Evolutionary conservation across 306 rosid genomes (phyloP).

Genomic region (Acacia melanoxylon): DNA sequence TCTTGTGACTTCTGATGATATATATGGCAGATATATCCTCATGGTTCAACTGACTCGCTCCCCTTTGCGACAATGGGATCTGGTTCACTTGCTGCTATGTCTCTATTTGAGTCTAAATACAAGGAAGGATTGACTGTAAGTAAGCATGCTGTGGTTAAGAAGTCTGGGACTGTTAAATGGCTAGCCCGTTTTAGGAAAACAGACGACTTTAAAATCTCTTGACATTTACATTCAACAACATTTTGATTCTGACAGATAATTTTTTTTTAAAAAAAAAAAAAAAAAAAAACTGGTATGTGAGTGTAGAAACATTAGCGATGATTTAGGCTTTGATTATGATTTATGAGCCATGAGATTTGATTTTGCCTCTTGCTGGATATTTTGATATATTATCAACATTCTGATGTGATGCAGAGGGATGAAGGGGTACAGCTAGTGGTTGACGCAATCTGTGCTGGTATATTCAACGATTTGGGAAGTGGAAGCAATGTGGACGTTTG

Average conservation of each 20-base stretch:
- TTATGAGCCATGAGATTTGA: not conserved
- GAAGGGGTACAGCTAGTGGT: conserved; percentile 72
- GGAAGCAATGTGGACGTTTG: conserved; percentile 96
- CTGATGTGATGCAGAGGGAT: conserved; percentile 60
- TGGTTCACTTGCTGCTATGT: conserved; percentile 56
- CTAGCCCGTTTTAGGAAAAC: not conserved
- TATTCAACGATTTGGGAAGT: conserved; percentile 94
- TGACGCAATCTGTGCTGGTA: conserved; percentile 90
- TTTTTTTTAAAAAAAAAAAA: not conserved
- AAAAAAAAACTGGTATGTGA: not conserved
- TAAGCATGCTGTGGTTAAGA: conserved; percentile 32
- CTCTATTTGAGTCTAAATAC: conserved; percentile 55
- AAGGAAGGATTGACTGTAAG: conserved; percentile 72
- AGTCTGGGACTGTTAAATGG: not conserved
- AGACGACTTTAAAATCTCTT: not conserved
- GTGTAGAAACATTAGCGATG: not conserved
- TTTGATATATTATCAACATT: not conserved
- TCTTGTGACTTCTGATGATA: conserved; percentile 28
- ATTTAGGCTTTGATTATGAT: conserved; percentile 6
- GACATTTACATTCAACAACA: not conserved
- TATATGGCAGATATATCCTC: conserved; percentile 73
- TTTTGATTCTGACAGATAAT: not conserved
- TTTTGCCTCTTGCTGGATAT: conserved; percentile 1
- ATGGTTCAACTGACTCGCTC: conserved; percentile 76
- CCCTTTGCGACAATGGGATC: conserved; percentile 60